Percentiles rank a stretch among this genome's conserved stretches.
phyloP scores from a whole-genome alignment of 2,329 filamentous ascomycete species.

The Aureobasidium mangrovei region DNA sequence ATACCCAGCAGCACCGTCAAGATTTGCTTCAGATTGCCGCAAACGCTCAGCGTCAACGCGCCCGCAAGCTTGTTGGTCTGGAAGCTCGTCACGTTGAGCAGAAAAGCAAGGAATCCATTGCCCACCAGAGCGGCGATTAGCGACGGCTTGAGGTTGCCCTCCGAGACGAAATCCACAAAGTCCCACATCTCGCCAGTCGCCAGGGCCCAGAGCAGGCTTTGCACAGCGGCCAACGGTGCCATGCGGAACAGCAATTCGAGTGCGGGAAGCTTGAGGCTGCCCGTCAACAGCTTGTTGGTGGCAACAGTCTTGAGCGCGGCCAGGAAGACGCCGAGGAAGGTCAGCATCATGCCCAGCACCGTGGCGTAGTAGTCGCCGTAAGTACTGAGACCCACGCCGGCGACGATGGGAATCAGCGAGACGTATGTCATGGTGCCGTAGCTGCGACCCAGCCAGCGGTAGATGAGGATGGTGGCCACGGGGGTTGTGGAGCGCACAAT shows the following conservation, averaged over 20 bases:
- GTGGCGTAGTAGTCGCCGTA: constrained; percentile 56
- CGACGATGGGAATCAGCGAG: constrained; percentile 51
- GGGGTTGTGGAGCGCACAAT: constrained; percentile 54
- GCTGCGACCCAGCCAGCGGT: constrained; percentile 44
- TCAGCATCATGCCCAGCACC: constrained; percentile 36
- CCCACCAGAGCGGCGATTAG: constrained; percentile 22
- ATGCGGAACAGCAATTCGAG: constrained; percentile 55
- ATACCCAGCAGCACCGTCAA: constrained; percentile 31
- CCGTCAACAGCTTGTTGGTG: constrained; percentile 57
- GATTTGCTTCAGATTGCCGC: constrained; percentile 31
- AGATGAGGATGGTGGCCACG: constrained; percentile 54
- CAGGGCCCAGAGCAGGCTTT: constrained; percentile 45
- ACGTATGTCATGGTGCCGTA: constrained; percentile 51
- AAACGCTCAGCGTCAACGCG: constrained; percentile 30
- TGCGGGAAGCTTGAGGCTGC: constrained; percentile 48
- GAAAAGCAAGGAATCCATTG: constrained; percentile 28
- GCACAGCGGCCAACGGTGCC: constrained; percentile 51
- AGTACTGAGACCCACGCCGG: constrained; percentile 52
- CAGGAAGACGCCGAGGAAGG: constrained; percentile 31
- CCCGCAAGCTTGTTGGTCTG: constrained; percentile 32
- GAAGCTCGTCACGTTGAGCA: constrained; percentile 31
- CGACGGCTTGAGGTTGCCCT: constrained; percentile 20
- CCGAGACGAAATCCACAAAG: constrained; percentile 17
- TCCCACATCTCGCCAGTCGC: constrained; percentile 41
- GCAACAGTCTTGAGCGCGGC: constrained; percentile 50